Base-by-base conservation (phyloP, 2,329 filamentous ascomycete species). In the Orbilia brochopaga region DNA sequence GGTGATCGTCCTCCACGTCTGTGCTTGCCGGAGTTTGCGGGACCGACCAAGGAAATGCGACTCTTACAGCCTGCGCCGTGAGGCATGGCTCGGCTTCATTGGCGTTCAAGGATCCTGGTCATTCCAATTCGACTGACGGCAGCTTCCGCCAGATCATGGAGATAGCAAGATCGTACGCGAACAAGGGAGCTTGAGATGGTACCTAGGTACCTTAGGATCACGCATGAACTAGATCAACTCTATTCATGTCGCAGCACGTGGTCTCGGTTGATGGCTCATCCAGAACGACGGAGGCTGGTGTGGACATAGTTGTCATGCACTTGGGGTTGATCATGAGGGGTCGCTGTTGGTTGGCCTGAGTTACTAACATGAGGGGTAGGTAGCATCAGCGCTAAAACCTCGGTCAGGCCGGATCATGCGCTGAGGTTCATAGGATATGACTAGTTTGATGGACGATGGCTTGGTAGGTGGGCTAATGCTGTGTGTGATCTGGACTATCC, bases 101-200 rank as follows among this genome's bases (percentile, higher is more conserved):
- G 88, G 88, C 1, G 83, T 90, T 13, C 88, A 90, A 78, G 90
- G 90, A 75, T 90, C 90, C 77, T 88, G 88, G 0, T 90, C 88
- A 0, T 87, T 90, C 1, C 88, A 88, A 0, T 80, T 90, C n/a
- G 21, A 87, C 90, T 37, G 88, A 90, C 77, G 88, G 87, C 0
- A 82, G 82, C 11, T 90, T 90, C 77, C 83, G 88, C 11, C 82
- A 82, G 21, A 87, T 88, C 74, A 81, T 91, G 1, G 88, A 90
- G 77, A 87, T 90, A 78, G 90, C 88, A 0, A 90, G 90, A 87
- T 85, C 85, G 0, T 90, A 86, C 76, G 83, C 83, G 15, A 79
- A 32, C 8, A 8, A 32, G 83, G 6, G 88, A 91, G 76, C 87
- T 90, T 1, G 86, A 87, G 56, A 85, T 90, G 83, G 83, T n/a